These are phyloP conservation scores for Metahyphopichia silvanorum DNA, from an alignment of 805 yeast genomes.

Conservation along the genomic window DNA sequence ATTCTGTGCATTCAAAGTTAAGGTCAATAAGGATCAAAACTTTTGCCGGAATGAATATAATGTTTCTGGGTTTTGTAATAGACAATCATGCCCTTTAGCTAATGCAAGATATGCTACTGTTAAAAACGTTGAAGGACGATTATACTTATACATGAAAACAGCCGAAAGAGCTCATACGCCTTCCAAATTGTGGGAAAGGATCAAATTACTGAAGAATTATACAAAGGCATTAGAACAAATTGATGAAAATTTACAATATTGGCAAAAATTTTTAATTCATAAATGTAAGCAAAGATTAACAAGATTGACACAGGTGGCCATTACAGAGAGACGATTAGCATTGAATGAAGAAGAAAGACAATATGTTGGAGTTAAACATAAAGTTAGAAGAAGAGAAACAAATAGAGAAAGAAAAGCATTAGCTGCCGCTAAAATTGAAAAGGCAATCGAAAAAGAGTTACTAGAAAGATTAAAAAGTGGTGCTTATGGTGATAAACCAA, in stretches of 20 bases:
- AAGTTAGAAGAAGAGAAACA: slow-evolving; percentile 91
- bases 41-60: slow-evolving; percentile 96
- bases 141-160: slow-evolving; percentile 91
- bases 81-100: slow-evolving; percentile 96
- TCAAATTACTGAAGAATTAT: slow-evolving; percentile 85
- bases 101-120: slow-evolving; percentile 90
- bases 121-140: slow-evolving; percentile 71
- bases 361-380: slow-evolving; percentile 87
- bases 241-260: slow-evolving; percentile 81
- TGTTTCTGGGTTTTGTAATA: slow-evolving; percentile 88
- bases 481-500: slow-evolving; percentile 96
- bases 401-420: slow-evolving; percentile 95
- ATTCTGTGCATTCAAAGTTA: slow-evolving; percentile 91
- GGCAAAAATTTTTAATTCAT: slow-evolving; percentile 89
- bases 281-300: slow-evolving; percentile 96
- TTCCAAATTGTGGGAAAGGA: slow-evolving; percentile 90
- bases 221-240: slow-evolving; percentile 83
- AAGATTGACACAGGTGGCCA: slow-evolving; percentile 90
- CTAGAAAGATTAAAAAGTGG: slow-evolving; percentile 94
- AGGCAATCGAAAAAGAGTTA: slow-evolving; percentile 93
- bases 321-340: slow-evolving; percentile 91
- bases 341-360: slow-evolving; percentile 89
- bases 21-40: slow-evolving; percentile 82
- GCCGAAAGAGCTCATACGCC: slow-evolving; percentile 98
- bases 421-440: slow-evolving; percentile 94